phyloP scores from a whole-genome alignment of 106 monocot species.

The Acorus calamus region DNA sequence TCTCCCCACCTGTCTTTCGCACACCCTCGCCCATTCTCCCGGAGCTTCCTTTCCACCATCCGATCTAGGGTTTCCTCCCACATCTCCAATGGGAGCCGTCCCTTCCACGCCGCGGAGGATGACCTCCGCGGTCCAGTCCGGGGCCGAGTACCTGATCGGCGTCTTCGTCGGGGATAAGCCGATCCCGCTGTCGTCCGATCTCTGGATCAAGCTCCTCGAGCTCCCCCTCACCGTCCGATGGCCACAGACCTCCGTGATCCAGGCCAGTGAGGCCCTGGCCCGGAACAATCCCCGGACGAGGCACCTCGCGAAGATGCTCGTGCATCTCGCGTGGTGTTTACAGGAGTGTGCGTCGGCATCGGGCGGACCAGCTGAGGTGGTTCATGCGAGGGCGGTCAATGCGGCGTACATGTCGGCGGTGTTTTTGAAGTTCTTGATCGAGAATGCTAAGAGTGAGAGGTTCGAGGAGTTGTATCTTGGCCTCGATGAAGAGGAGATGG shows the following conservation, averaged over 20 bases:
- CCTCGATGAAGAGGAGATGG: constrained; percentile 49
- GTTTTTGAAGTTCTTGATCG: constrained; percentile 89
- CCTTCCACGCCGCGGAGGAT: constrained; percentile 65
- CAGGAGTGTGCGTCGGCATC: constrained; percentile 48
- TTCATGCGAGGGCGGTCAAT: constrained; percentile 62
- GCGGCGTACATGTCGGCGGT: constrained; percentile 83
- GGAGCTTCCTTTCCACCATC: no score
- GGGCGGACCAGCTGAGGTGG: constrained; percentile 22
- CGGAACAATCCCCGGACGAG: constrained; percentile 81
- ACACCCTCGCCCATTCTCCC: no score
- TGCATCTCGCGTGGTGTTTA: constrained; percentile 81
- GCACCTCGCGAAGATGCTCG: constrained; percentile 86
- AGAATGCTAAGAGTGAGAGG: constrained; percentile 53
- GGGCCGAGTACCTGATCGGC: constrained; percentile 65
- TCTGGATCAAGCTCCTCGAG: constrained; percentile 86
- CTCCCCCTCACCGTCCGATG: constrained; percentile 71
- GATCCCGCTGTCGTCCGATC: constrained; percentile 73
- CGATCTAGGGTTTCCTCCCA: no score
- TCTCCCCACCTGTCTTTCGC: no score
- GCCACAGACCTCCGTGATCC: constrained; percentile 49
- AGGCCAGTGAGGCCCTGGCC: constrained; percentile 67
- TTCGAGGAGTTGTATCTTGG: constrained; percentile 69
- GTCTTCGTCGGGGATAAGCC: constrained; percentile 67
- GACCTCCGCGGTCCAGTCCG: constrained; percentile 20
- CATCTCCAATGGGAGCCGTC: constrained; percentile 50